A percentile compares a stretch with the other conserved stretches of the same genome.
phyloP scores from a whole-genome alignment of 73 alveolate species.

The Paramecium primaurelia region DNA sequence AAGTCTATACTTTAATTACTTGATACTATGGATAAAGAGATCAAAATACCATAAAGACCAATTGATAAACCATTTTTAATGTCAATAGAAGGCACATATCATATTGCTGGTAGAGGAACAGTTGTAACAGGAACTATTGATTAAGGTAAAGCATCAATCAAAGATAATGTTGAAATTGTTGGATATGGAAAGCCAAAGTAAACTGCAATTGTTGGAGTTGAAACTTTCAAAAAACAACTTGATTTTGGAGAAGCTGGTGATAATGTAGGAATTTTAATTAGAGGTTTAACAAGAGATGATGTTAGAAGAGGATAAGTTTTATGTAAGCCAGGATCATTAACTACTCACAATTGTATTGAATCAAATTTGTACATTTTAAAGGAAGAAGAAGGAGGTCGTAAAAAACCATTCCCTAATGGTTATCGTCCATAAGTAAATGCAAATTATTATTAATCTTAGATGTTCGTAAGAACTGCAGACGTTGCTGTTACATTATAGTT shows the following conservation, averaged over 20 bases:
- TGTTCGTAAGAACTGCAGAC: slow-evolving; percentile 91
- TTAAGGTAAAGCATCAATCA: slow-evolving; percentile 86
- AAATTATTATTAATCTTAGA: not conserved
- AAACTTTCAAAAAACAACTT: slow-evolving; percentile 87
- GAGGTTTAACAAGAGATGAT: slow-evolving; percentile 79
- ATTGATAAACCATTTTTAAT: slow-evolving; percentile 78
- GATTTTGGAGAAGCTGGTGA: slow-evolving; percentile 95
- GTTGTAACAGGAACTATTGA: slow-evolving; percentile 96
- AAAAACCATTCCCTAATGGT: slow-evolving; percentile 91
- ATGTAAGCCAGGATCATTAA: slow-evolving; percentile 71
- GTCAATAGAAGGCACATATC: slow-evolving; percentile 76
- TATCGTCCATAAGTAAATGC: slow-evolving; percentile 78
- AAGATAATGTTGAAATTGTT: slow-evolving; percentile 85
- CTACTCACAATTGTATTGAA: slow-evolving; percentile 71
- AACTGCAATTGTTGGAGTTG: slow-evolving; percentile 84
- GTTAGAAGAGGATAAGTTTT: slow-evolving; percentile 72
- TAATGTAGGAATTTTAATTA: slow-evolving; percentile 88
- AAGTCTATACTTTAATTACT: slow-evolving; percentile 69
- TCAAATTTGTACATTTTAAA: slow-evolving; percentile 85
- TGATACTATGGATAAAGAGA: slow-evolving; percentile 73
- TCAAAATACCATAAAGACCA: slow-evolving; percentile 73
- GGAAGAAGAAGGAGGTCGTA: slow-evolving; percentile 97
- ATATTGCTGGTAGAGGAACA: slow-evolving; percentile 92
- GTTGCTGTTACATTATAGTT: slow-evolving; percentile 70
- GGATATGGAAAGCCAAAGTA: slow-evolving; percentile 84